Evolutionary conservation across 164 flowering plant species (phyloP).

Genomic region (Brasenia schreberi): DNA sequence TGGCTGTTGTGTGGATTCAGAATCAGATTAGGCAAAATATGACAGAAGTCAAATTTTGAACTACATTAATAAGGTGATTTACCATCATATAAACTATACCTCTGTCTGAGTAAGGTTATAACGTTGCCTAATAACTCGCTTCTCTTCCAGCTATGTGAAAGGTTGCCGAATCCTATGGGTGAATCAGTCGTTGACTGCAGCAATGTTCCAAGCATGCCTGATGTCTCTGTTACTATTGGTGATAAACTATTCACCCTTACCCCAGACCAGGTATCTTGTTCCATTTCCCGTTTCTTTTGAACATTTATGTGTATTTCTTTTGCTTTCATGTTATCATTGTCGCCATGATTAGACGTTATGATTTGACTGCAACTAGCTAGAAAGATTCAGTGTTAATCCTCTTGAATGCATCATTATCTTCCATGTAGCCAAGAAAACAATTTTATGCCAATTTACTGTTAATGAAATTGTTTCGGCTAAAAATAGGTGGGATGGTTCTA

Average conservation of each 20-base stretch:
- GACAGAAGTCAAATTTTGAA: conserved; percentile 40
- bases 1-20: conserved; percentile 84
- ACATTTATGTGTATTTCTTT: too few species aligned
- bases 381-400: too few species aligned
- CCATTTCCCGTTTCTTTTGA: neutral
- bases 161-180: conserved; percentile 81
- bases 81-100: neutral
- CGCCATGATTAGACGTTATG: too few species aligned
- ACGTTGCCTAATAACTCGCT: neutral
- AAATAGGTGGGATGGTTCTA: too few species aligned
- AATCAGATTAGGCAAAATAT: conserved; percentile 47
- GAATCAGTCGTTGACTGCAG: conserved; percentile 64
- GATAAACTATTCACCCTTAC: conserved; percentile 49
- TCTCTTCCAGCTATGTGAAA: conserved; percentile 58
- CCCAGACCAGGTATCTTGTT: conserved; percentile 45
- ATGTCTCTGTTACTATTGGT: conserved; percentile 58
- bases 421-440: too few species aligned
- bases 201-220: conserved; percentile 48
- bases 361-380: too few species aligned
- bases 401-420: too few species aligned
- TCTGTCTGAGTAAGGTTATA: too few species aligned
- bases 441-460: too few species aligned
- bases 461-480: too few species aligned
- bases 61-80: conserved; percentile 45
- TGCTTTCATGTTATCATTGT: too few species aligned